phyloP scores from a whole-genome alignment of 1,284 basidiomycete genomes.

The Cutaneotrichosporon cutaneum region DNA sequence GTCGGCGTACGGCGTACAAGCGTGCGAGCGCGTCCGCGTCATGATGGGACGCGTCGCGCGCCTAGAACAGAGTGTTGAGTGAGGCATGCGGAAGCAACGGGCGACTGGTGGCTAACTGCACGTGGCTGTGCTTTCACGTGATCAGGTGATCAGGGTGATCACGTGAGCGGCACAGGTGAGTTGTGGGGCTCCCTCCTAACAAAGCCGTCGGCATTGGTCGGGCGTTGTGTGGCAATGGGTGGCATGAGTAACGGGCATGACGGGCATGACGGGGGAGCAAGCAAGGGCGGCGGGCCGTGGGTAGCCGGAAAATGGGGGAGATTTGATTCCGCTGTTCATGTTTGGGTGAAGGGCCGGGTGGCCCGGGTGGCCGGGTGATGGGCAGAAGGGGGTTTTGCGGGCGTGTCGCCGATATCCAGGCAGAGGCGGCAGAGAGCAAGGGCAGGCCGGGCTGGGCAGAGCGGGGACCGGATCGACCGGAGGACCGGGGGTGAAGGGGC shows the following conservation, averaged over 20 bases:
- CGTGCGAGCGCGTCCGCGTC: not conserved
- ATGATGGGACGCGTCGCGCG: not conserved
- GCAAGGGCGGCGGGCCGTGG: not conserved
- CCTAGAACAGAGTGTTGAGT: not conserved
- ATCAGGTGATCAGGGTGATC: too few species aligned
- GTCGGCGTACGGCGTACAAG: too few species aligned
- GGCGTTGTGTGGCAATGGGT: not conserved
- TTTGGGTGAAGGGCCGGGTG: not conserved
- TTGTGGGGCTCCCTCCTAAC: not conserved
- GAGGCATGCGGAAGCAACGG: not conserved
- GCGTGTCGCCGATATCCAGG: not conserved
- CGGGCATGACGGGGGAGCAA: too few species aligned
- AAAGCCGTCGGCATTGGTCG: constrained; percentile 5
- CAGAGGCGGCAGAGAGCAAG: not conserved
- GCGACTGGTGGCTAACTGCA: not conserved
- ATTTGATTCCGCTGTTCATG: not conserved
- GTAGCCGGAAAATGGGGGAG: not conserved
- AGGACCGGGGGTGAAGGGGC: not conserved
- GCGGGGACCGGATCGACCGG: too few species aligned
- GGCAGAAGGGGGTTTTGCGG: too few species aligned
- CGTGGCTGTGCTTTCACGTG: not conserved
- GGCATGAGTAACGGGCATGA: not conserved
- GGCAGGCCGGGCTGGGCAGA: too few species aligned
- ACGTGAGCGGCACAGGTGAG: too few species aligned
- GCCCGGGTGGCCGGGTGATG: too few species aligned